A percentile compares a stretch with the other conserved stretches of the same genome.
phyloP scores from a whole-genome alignment of 192 early-diverging fungal species.

The Pilobolus umbonatus region DNA sequence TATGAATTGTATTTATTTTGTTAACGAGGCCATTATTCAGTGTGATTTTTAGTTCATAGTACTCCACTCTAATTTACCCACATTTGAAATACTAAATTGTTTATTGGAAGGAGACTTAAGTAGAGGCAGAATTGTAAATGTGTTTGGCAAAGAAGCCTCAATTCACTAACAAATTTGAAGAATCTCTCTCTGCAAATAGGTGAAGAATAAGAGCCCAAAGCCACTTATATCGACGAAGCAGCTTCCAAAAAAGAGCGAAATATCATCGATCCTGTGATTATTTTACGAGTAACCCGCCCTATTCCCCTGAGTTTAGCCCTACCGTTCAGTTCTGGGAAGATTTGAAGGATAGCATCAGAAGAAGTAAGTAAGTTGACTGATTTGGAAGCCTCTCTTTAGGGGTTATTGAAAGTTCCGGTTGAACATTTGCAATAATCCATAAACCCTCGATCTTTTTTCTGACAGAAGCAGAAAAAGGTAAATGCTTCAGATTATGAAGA shows the following conservation, averaged over 20 bases:
- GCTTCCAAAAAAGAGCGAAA: not conserved
- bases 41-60: no score
- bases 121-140: not conserved
- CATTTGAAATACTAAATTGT: conserved; percentile 7
- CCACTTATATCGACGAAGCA: not conserved
- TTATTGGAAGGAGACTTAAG: conserved; percentile 1
- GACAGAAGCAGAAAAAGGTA: no score
- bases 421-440: conserved; percentile 2
- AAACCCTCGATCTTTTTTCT: no score
- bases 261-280: not conserved
- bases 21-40: no score
- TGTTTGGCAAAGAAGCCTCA: conserved; percentile 6
- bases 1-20: no score
- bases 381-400: conserved; percentile 1
- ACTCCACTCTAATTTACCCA: no score
- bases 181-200: not conserved
- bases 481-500: no score
- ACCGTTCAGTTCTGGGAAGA: conserved; percentile 18
- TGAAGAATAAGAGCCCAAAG: not conserved
- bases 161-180: conserved; percentile 7
- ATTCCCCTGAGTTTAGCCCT: conserved; percentile 21
- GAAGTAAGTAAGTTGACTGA: conserved; percentile 6
- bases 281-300: conserved; percentile 1
- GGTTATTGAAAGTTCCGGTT: conserved; percentile 8
- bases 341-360: not conserved